Base-by-base conservation (phyloP, 2,329 filamentous ascomycete species). In the Phaeomoniella chlamydospora region DNA sequence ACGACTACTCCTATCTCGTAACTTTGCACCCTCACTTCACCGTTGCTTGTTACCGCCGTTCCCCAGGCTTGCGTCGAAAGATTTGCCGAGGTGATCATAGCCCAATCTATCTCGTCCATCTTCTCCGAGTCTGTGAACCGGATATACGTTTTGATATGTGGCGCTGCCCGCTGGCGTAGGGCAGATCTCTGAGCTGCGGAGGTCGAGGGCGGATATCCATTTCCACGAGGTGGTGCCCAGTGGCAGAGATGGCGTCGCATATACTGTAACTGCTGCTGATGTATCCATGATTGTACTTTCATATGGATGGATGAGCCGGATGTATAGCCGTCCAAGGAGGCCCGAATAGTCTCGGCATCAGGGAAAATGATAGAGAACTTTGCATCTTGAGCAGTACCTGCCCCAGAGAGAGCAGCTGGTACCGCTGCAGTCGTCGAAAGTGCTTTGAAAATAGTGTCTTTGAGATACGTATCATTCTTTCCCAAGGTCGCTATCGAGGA, bases 51-150 rank as follows among this genome's bases (percentile, higher is more conserved):
- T 1, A 53, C 54, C 2, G 70, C 64, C 26, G 80, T 75, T 1
- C 86, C 86, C 87, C 86, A 94, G 0, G 86, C 86, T 56, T 93
- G 85, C 41, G 78, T 88, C 2, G 82, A 90, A 2, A 94, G 55
- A 46, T 93, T 94, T n/a, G 86, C 85, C n/a, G 82, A 90, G 0
- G 84, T 92, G 2, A 92, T 54, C 43, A 94, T 65, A 2, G 82
- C 84, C 87, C 86, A 94, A 49, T 90, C 81, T 29, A 92, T 76
- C 0, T 58, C 55, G 2, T 48, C 42, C 14, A 30, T 18, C 35
- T 53, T 44, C 36, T 61, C 57, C 44, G 68, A 36, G 34, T 63
- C 52, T 1, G 54, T 44, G 46, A 69, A 86, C 3, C 81, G 73
- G 31, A 87, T 75, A 49, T 90, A 94, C 0, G 85, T 93, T 54